Base-by-base conservation (phyloP, 139 green algal genomes). In the Chlorella sp. region DNA sequence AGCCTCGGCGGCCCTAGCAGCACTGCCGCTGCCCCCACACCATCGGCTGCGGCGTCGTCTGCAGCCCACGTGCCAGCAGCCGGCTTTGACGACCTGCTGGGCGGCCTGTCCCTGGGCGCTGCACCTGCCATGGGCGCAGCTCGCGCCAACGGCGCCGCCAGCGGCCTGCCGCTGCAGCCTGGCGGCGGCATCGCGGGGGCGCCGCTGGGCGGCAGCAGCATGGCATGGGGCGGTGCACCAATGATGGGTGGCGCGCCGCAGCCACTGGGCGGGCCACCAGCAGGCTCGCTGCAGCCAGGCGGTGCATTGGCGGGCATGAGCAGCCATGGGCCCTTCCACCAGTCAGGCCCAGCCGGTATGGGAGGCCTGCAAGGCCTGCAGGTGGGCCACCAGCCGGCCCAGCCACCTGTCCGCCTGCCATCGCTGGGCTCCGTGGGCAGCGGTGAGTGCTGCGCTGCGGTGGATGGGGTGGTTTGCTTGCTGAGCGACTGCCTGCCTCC, bases 31-130 rank as follows among this genome's bases (percentile, higher is more conserved):
- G 28, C 78, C n/a, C 23, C 36, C 78, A 13, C 38, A 41, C 6
- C 74, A 63, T 44, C 68, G 16, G 68, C 26, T 69, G 63, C 63
- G 55, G 18, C 74, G 28, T 25, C 68, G 16, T 9, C 26, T 38
- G 63, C 28, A n/a, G 18, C 68, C 68, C 9, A 34, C 32, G 28
- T 18, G 11, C n/a, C n/a, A n/a, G 28, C 23, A 25, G 5, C n/a
- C 16, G 39, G 39, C 17, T 20, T 83, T 12, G 78, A 65, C 1
- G 78, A 83, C 41, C 18, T 83, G 28, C 78, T 83, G n/a, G 78
- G 78, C 0, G 78, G 78, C 17, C 62, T 83, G 39, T 74, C 63
- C 26, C 73, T 65, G 44, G 73, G 73, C 4, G n/a, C 41, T 28
- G 39, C 70, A 55, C 20, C 68, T 20, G 36, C 34, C 36, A 44